phyloP scores from a whole-genome alignment of 106 monocot species.

The Alisma plantagoaquatica region DNA sequence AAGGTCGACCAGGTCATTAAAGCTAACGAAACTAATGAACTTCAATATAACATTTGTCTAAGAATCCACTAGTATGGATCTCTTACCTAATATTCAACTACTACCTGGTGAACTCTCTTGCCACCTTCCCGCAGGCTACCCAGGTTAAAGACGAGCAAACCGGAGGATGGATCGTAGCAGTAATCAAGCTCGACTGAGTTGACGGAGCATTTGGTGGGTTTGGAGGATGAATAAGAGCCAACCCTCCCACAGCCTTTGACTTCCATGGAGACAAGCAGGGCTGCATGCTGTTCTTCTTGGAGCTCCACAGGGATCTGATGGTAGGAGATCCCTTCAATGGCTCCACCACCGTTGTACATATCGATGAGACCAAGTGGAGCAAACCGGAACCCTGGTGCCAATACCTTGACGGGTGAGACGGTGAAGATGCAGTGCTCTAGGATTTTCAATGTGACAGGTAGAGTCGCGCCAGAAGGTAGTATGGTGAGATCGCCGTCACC shows the following conservation, averaged over 20 bases:
- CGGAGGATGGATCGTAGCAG: conserved; percentile 37
- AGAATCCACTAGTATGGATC: too few species aligned
- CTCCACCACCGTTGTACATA: conserved; percentile 87
- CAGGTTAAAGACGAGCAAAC: conserved; percentile 38
- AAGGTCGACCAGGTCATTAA: too few species aligned
- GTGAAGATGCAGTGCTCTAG: conserved; percentile 59
- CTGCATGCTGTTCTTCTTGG: not conserved
- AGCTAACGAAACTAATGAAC: too few species aligned
- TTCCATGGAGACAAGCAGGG: conserved; percentile 37
- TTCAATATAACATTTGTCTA: too few species aligned
- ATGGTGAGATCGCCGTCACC: conserved; percentile 23
- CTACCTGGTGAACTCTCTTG: conserved; percentile 31
- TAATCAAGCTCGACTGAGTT: conserved; percentile 33
- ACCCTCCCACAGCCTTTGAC: conserved; percentile 79
- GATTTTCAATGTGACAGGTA: conserved; percentile 62
- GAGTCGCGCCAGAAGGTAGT: conserved; percentile 25
- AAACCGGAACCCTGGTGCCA: conserved; percentile 51
- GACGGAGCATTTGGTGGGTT: conserved; percentile 44
- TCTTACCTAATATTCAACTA: conserved; percentile 38
- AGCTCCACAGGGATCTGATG: conserved; percentile 14
- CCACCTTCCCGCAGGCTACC: conserved; percentile 40
- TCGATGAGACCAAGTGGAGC: conserved; percentile 71
- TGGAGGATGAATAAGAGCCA: conserved; percentile 47
- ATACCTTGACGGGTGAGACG: conserved; percentile 50
- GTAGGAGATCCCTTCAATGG: conserved; percentile 54